Conservation (phyloP, 2,329 filamentous ascomycete genomes). For the Remersonia thermophila region DNA sequence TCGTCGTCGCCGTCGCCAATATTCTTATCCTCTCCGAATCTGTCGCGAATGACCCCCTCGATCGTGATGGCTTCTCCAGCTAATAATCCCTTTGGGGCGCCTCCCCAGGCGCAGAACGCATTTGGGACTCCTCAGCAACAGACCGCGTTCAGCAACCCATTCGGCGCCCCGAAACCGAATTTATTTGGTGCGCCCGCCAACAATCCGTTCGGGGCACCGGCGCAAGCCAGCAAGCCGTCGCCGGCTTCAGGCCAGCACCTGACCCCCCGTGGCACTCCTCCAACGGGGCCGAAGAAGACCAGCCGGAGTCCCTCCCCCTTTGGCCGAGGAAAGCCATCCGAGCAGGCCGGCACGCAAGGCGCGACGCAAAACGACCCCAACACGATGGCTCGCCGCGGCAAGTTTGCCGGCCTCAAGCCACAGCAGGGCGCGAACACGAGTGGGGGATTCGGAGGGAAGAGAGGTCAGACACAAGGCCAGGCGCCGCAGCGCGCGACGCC, state of each 20-base stretch:
- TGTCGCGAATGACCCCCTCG: conserved; percentile 12
- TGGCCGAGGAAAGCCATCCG: neutral
- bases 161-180: conserved; percentile 1
- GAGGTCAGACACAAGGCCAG: conserved; percentile 1
- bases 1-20: too few species aligned
- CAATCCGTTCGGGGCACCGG: conserved; percentile 2
- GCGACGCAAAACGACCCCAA: neutral
- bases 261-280: conserved; percentile 2
- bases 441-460: conserved; percentile 3
- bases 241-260: too few species aligned
- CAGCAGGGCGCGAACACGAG: neutral
- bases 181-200: conserved; percentile 4
- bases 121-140: neutral
- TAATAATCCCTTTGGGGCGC: conserved; percentile 19
- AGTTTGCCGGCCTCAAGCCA: conserved; percentile 4
- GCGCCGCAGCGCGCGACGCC: conserved; percentile 1
- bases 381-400: conserved; percentile 5
- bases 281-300: neutral
- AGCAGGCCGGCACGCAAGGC: too few species aligned
- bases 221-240: conserved; percentile 6
- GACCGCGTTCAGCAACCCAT: neutral
- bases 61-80: conserved; percentile 15
- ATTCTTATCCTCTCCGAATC: conserved; percentile 1
- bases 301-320: conserved; percentile 7
- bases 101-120: conserved; percentile 6